Evolutionary conservation across 371 early-diverging fungal genomes (phyloP).

Genomic region (Mucor racemosus): DNA sequence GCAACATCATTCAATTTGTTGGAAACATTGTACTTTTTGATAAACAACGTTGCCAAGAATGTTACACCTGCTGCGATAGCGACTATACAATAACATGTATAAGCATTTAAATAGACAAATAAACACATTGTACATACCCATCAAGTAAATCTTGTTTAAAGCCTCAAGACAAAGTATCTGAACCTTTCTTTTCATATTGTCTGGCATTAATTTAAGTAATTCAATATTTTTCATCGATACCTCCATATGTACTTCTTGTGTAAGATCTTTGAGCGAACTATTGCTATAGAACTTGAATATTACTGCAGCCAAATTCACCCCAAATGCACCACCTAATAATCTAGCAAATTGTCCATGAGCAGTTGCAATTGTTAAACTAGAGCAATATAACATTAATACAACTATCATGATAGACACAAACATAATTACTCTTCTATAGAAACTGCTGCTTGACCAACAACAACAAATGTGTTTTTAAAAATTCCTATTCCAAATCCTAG

Average conservation of each 20-base stretch:
- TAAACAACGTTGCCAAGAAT: background rate
- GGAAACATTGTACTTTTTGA: background rate
- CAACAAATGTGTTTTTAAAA: constrained; percentile 43
- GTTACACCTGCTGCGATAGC: background rate
- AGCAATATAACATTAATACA: background rate
- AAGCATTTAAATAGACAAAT: background rate
- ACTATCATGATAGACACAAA: background rate
- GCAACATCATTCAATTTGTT: background rate
- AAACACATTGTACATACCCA: background rate
- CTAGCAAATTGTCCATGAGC: constrained; percentile 48
- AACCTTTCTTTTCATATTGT: background rate
- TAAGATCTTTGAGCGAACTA: background rate
- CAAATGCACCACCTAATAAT: constrained; percentile 73
- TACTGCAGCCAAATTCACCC: constrained; percentile 65
- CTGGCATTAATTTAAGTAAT: background rate
- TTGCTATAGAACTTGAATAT: constrained; percentile 53
- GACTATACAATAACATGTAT: background rate
- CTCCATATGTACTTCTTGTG: background rate
- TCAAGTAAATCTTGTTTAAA: background rate
- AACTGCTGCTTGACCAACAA: constrained; percentile 26
- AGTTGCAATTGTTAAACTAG: constrained; percentile 22
- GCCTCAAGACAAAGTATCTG: background rate
- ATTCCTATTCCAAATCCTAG: constrained; percentile 62
- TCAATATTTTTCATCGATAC: background rate
- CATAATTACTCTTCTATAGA: background rate